These are phyloP conservation scores for Yamadazyma triangularis DNA, from an alignment of 1,139 yeast genomes.

Conservation along the genomic window DNA sequence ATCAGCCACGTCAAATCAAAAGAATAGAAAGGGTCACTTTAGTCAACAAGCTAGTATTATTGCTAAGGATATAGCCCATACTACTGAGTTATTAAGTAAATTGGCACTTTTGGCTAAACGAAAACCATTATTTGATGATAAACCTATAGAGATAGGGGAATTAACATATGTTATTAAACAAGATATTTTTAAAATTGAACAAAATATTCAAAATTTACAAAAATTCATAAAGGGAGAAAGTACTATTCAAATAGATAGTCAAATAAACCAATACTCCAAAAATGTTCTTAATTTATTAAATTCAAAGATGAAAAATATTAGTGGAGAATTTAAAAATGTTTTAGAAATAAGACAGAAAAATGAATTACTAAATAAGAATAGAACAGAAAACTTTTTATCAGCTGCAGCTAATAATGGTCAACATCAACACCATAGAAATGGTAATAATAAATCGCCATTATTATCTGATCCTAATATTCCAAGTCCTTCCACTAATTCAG, in stretches of 20 bases:
- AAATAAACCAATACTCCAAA: conserved; percentile 67
- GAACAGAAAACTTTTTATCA: conserved; percentile 80
- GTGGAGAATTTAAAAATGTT: conserved; percentile 87
- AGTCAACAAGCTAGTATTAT: conserved; percentile 76
- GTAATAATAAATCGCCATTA: conserved; percentile 24
- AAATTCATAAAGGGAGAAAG: conserved; percentile 46
- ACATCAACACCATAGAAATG: conserved; percentile 6
- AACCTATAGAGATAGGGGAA: conserved; percentile 91
- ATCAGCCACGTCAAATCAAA: conserved; percentile 13
- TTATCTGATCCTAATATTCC: conserved; percentile 7
- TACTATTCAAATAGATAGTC: conserved; percentile 48
- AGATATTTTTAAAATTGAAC: conserved; percentile 83
- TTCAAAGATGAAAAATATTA: conserved; percentile 84
- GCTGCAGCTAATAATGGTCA: conserved; percentile 29
- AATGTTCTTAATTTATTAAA: conserved; percentile 84
- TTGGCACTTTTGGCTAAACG: conserved; percentile 81
- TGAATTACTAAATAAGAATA: conserved; percentile 73
- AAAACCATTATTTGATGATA: conserved; percentile 92
- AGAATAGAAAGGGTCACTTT: conserved; percentile 53
- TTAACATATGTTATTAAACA: conserved; percentile 90
- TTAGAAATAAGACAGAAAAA: conserved; percentile 82
- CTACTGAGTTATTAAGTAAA: conserved; percentile 79
- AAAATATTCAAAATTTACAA: conserved; percentile 65
- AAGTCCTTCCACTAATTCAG: conserved; percentile 8
- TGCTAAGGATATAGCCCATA: conserved; percentile 84